Evolutionary conservation across 2,329 filamentous ascomycete genomes (phyloP), one percentile per base, ranked within the genome.

Genomic region (Pseudogymnoascus pannorum): DNA sequence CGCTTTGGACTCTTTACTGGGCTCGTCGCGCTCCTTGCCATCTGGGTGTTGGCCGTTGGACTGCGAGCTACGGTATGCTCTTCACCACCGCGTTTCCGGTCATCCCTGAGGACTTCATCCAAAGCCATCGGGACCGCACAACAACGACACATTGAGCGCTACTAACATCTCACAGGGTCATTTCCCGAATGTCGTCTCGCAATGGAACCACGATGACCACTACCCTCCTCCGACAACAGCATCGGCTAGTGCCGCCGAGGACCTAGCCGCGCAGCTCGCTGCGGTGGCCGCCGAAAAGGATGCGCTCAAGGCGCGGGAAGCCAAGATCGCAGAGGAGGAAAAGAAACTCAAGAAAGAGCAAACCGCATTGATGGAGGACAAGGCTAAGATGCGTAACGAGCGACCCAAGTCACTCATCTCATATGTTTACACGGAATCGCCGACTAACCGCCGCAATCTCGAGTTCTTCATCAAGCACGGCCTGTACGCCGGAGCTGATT

Each of bases 341-440:
- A 54, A 54, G 26, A 54, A 7, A 1, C 48, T 54, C 24, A 54
- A 54, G 48, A 54, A 54, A 9, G 48, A 54, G 4, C 48, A 54
- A 16, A 54, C 12, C n/a, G 48, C 48, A 31, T 54, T 54, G 48
- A 54, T 18, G 26, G 48, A 31, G 26, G 48, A 31, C 5, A 54
- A 54, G 48, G 26, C 48, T 5, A 54, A 54, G 24, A 24, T 54
- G n/a, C 48, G 44, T n/a, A n/a, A 9, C 24, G 44, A 51, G n/a
- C 44, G 48, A 2, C 48, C 48, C 9, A 54, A 54, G 9, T 54
- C 48, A 9, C 48, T 54, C 48, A 54, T 54, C 48, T 33, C 64
- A 33, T 64, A 65, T 54, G 62, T 58, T 48, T 38, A 65, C 36
- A 65, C 58, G 22, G 51, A 54, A 18, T 58, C 44, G 20, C 24